Percentiles rank a stretch among this genome's conserved stretches.
phyloP scores from a whole-genome alignment of 2,329 filamentous ascomycete species.

The Pseudopyricularia javanii region DNA sequence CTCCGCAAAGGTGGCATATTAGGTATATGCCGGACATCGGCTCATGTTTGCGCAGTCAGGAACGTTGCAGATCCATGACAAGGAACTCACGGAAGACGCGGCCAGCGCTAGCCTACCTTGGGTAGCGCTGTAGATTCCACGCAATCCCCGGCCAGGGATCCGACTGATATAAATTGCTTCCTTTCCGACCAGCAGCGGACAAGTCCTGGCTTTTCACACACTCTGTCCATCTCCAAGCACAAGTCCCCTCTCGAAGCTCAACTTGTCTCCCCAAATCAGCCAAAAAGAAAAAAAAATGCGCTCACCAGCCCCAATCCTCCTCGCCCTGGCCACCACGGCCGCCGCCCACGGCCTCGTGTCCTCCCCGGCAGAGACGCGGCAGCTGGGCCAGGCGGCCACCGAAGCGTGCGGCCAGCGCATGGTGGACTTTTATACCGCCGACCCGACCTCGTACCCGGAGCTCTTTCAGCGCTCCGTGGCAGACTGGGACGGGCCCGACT shows the following conservation, averaged over 20 bases:
- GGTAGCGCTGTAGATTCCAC: too few relatives aligned
- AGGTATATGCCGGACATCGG: too few relatives aligned
- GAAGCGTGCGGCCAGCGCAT: constrained; percentile 17
- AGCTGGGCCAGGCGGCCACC: constrained; percentile 13
- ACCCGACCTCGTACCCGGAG: constrained; percentile 21
- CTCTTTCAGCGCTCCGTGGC: constrained; percentile 14
- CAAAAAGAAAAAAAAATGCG: neutral
- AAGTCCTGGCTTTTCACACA: too few relatives aligned
- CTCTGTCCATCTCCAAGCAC: too few relatives aligned
- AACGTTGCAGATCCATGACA: too few relatives aligned
- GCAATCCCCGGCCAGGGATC: too few relatives aligned
- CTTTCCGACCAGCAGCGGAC: too few relatives aligned
- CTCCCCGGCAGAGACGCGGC: constrained; percentile 11
- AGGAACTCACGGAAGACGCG: too few relatives aligned
- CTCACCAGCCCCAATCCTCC: constrained; percentile 4
- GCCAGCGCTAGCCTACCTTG: too few relatives aligned
- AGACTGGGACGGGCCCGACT: constrained; percentile 10
- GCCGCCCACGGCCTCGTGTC: constrained; percentile 15
- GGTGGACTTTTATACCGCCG: constrained; percentile 16
- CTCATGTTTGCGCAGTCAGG: too few relatives aligned
- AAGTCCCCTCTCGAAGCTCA: neutral
- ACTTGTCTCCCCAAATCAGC: neutral
- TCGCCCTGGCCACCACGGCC: constrained; percentile 7
- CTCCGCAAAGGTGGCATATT: too few relatives aligned
- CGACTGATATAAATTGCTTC: too few relatives aligned